Evolutionary conservation across 1,284 basidiomycete genomes (phyloP).

Genomic region (Tilletia caries): DNA sequence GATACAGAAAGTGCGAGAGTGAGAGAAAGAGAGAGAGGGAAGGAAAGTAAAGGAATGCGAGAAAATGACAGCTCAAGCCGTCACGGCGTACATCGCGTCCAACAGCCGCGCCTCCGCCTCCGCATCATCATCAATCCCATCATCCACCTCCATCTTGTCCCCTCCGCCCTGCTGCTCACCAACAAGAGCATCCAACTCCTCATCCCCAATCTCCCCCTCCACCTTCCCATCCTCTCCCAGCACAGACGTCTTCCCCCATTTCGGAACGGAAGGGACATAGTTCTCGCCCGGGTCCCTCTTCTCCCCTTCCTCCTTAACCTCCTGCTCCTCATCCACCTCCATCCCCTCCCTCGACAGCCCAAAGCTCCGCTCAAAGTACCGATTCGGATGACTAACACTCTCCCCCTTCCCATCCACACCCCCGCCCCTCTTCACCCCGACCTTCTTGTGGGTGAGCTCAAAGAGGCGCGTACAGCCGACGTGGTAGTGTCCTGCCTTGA

Average conservation of each 20-base stretch:
- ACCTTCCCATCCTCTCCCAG: too few relatives aligned
- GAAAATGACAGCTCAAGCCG: not conserved
- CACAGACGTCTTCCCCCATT: not conserved
- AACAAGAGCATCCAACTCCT: conserved; percentile 5
- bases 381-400: conserved; percentile 90
- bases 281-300: too few relatives aligned
- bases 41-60: not conserved
- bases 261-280: too few relatives aligned
- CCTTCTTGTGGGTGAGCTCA: conserved; percentile 75
- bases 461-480: conserved; percentile 96
- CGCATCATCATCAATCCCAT: not conserved
- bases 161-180: not conserved
- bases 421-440: conserved; percentile 74
- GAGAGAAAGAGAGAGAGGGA: not conserved
- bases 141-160: conserved; percentile 2
- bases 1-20: not conserved
- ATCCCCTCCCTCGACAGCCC: conserved; percentile 44
- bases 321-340: not conserved
- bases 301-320: not conserved
- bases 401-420: conserved; percentile 77
- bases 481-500: conserved; percentile 83
- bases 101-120: conserved; percentile 4
- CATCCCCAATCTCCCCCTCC: not conserved
- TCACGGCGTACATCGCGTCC: conserved; percentile 1
- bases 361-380: conserved; percentile 62